Evolutionary conservation across 2,329 filamentous ascomycete genomes (phyloP), one percentile per base, ranked within the genome.

Genomic region (Arachnopeziza araneosa): DNA sequence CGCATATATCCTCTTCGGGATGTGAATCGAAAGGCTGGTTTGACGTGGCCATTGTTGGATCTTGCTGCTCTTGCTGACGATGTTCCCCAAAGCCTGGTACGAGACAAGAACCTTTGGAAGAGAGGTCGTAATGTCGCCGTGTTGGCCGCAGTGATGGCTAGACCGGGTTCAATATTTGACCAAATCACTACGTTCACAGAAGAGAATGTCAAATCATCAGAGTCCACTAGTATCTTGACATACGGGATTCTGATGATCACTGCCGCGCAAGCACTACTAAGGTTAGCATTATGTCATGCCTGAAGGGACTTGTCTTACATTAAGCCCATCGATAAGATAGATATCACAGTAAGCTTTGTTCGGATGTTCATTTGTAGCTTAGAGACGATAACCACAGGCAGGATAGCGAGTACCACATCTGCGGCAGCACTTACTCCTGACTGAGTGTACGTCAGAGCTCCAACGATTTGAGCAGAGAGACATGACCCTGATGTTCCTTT

Each of bases 311-410:
- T 14, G 44, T 70, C 73, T 68, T 70, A 82, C 79, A 83, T 68
- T 60, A 80, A 75, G 14, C 76, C 81, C 71, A 83, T 76, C 50
- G 78, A 75, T 2, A 84, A 68, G 54, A 84, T 75, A 2, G 76
- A 64, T 4, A 75, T 76, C 26, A 83, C 73, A 19, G 76, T 72
- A 6, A 76, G 56, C 64, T 82, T 83, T 2, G 77, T 79, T 48
- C 74, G 72, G 49, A 68, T 69, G 50, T 77, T 77, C 71, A 83
- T 79, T 60, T 79, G 76, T 44, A 83, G 72, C 22, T 77, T 71
- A 78, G 79, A 82, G 0, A 84, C 72, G 49, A 84, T 75, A 14
- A 76, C 75, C 7, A 82, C 74, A 0, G 82, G 81, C 4, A 84
- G 67, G 2, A 80, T 66, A 1, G 77, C 80, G 14, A 83, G 74